phyloP scores from a whole-genome alignment of 2,329 filamentous ascomycete genomes.

The Diaporthe aspalathi region DNA sequence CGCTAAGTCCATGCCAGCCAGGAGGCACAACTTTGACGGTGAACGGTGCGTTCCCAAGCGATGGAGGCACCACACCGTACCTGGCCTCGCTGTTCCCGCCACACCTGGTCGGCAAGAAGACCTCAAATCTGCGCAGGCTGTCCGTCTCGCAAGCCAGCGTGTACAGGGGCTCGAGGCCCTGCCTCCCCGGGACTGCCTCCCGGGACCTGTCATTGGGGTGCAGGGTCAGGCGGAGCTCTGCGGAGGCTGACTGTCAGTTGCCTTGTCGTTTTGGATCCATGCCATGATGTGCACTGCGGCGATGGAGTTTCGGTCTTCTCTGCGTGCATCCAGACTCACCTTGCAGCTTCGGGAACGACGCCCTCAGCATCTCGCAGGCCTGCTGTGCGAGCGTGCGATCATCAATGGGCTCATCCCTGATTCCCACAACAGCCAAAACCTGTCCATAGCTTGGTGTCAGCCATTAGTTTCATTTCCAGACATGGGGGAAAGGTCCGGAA shows the following conservation, averaged over 20 bases:
- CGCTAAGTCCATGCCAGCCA: conserved; percentile 10
- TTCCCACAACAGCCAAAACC: neutral
- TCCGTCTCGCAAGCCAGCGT: neutral
- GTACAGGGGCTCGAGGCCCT: conserved; percentile 9
- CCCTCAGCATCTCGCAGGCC: neutral
- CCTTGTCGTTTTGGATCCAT: neutral
- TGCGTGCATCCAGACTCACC: neutral
- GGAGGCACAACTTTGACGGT: conserved; percentile 13
- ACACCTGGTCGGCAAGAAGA: neutral
- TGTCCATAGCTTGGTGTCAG: neutral
- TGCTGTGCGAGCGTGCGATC: neutral
- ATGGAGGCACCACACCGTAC: neutral
- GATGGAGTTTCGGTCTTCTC: too few relatives aligned
- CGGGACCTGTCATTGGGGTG: neutral
- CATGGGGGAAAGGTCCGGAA: neutral
- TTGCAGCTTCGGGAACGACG: conserved; percentile 1
- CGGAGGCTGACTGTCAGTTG: neutral
- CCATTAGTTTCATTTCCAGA: neutral
- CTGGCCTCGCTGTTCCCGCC: neutral
- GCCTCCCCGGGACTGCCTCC: neutral
- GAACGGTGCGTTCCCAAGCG: conserved; percentile 15
- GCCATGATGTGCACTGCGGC: neutral
- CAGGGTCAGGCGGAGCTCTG: conserved; percentile 27
- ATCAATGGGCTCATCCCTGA: fast-evolving
- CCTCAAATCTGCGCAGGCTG: conserved; percentile 20